These are phyloP conservation scores for Coriaria nepalensis DNA, from an alignment of 306 rosid species.

Conservation along the genomic window DNA sequence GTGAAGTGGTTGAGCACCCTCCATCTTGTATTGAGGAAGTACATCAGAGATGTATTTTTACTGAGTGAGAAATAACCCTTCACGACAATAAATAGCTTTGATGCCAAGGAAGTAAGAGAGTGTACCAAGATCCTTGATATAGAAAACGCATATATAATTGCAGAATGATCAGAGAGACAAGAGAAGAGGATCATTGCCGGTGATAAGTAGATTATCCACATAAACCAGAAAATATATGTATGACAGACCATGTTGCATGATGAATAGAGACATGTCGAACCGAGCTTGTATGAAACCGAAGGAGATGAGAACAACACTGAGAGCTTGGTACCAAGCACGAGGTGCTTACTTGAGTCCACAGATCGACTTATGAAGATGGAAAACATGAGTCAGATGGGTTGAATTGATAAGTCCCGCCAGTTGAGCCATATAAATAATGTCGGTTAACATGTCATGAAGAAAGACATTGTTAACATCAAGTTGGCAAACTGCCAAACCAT, in stretches of 20 bases:
- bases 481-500: background rate
- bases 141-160: background rate
- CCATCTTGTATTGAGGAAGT: too few relatives aligned
- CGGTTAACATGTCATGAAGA: background rate
- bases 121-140: background rate
- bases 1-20: too few relatives aligned
- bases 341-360: background rate
- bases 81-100: background rate
- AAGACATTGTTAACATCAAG: background rate
- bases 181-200: background rate
- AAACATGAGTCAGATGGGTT: background rate
- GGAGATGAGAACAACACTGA: background rate
- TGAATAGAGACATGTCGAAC: background rate
- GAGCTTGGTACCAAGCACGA: background rate
- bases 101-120: background rate
- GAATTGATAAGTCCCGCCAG: background rate
- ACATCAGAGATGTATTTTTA: too few relatives aligned
- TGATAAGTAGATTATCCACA: conserved; percentile 3
- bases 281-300: background rate
- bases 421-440: too few relatives aligned
- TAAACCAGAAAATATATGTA: background rate
- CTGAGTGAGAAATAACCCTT: background rate
- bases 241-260: background rate
- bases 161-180: background rate
- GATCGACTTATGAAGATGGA: background rate